phyloP scores from a whole-genome alignment of 23 red algal genomes.

The Gracilariopsis chorda region DNA sequence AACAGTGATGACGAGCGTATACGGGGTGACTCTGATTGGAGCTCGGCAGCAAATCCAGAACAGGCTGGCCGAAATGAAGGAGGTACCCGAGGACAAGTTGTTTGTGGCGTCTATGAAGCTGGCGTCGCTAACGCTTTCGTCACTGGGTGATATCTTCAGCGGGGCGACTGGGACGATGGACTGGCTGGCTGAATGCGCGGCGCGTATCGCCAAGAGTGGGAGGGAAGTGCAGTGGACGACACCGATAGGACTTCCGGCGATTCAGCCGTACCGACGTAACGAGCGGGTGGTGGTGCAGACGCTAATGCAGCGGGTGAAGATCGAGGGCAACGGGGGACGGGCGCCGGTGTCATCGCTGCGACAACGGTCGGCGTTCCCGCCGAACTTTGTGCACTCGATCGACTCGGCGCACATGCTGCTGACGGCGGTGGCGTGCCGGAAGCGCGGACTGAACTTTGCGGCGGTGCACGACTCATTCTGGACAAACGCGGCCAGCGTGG shows the following conservation, averaged over 20 bases:
- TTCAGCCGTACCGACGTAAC: conserved; percentile 85
- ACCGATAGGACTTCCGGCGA: conserved; percentile 84
- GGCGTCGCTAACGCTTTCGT: conserved; percentile 72
- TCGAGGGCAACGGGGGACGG: conserved; percentile 51
- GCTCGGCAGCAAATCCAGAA: conserved; percentile 81
- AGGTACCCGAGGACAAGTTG: conserved; percentile 30
- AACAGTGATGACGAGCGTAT: conserved; percentile 99
- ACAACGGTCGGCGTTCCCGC: conserved; percentile 87
- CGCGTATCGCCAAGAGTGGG: conserved; percentile 54
- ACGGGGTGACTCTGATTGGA: conserved; percentile 92
- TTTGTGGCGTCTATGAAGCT: conserved; percentile 68
- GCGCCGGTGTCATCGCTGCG: conserved; percentile 62
- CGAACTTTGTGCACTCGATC: conserved; percentile 97
- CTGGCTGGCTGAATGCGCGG: conserved; percentile 76
- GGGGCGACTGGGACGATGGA: conserved; percentile 87
- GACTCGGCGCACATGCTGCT: conserved; percentile 98
- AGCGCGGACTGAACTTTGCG: conserved; percentile 75
- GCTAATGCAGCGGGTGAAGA: conserved; percentile 71
- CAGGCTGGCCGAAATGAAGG: conserved; percentile 59
- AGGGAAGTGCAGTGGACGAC: conserved; percentile 88
- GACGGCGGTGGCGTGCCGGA: conserved; percentile 73
- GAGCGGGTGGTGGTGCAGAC: conserved; percentile 61
- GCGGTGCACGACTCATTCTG: conserved; percentile 98
- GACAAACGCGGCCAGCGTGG: conserved; percentile 79
- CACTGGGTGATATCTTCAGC: conserved; percentile 79